A percentile compares a stretch with the other conserved stretches of the same genome.
phyloP scores from a whole-genome alignment of 2,329 filamentous ascomycete species.

The Aspergillus quadrilineatus region DNA sequence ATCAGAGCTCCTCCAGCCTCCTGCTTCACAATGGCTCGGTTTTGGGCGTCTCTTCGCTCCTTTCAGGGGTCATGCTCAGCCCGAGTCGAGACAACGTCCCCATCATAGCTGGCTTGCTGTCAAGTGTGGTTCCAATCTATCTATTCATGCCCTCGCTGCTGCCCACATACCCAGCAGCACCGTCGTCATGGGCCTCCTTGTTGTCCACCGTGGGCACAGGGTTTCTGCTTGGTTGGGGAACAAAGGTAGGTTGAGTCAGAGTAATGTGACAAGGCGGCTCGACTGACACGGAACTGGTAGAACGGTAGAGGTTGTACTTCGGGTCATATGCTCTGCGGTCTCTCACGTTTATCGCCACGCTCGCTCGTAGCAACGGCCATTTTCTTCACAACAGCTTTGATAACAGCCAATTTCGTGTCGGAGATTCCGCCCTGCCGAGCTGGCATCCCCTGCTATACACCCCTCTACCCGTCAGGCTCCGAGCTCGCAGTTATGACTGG shows the following conservation, averaged over 20 bases:
- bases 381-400: slow-evolving; percentile 47
- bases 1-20: slow-evolving; percentile 51
- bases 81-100: slow-evolving; percentile 45
- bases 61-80: slow-evolving; percentile 43
- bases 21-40: slow-evolving; percentile 54
- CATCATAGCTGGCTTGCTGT: slow-evolving; percentile 48
- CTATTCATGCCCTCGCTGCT: slow-evolving; percentile 46
- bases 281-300: slow-evolving; percentile 23
- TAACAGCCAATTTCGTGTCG: slow-evolving; percentile 40
- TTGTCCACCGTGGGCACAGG: slow-evolving; percentile 44
- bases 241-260: slow-evolving; percentile 43
- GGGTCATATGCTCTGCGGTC: slow-evolving; percentile 56
- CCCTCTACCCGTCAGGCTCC: slow-evolving; percentile 42
- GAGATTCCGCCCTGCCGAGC: slow-evolving; percentile 41
- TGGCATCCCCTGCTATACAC: slow-evolving; percentile 47
- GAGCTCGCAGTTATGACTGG: slow-evolving; percentile 38
- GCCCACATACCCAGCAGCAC: slow-evolving; percentile 42
- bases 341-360: slow-evolving; percentile 51
- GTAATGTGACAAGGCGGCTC: not conserved
- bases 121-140: slow-evolving; percentile 45
- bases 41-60: slow-evolving; percentile 51
- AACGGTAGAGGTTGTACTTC: slow-evolving; percentile 54
- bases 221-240: slow-evolving; percentile 52
- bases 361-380: slow-evolving; percentile 49
- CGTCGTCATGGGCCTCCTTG: slow-evolving; percentile 35